Evolutionary conservation across 1,284 basidiomycete species (phyloP).

Genomic region (Puccinia novopanici): DNA sequence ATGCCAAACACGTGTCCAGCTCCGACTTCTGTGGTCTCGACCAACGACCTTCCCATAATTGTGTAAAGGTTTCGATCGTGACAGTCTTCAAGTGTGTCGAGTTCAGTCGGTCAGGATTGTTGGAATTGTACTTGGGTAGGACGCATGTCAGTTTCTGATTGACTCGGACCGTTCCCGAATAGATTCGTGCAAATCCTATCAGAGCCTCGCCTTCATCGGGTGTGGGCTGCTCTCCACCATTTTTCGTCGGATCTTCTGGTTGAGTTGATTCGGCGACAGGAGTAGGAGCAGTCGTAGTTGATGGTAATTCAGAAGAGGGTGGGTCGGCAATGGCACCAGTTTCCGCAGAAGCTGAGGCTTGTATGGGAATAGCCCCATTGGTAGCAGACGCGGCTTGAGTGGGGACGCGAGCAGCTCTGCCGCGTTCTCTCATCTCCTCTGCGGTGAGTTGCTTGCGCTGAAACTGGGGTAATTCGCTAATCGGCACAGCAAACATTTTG

Average conservation of each 20-base stretch:
- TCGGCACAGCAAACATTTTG: conserved; percentile 94
- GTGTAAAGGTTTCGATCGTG: conserved; percentile 79
- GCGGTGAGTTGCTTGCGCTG: conserved; percentile 76
- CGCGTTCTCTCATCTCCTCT: conserved; percentile 79
- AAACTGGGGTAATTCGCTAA: conserved; percentile 79
- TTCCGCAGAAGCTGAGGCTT: conserved; percentile 56
- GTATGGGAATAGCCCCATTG: conserved; percentile 47
- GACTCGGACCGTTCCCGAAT: conserved; percentile 77
- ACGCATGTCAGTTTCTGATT: conserved; percentile 73
- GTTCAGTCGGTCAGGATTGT: conserved; percentile 67
- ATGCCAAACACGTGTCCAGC: conserved; percentile 97
- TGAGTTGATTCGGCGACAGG: conserved; percentile 43
- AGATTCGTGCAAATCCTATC: conserved; percentile 89
- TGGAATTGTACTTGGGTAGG: conserved; percentile 83
- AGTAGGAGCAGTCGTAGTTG: conserved; percentile 34
- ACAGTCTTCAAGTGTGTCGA: conserved; percentile 69
- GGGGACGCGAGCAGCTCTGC: conserved; percentile 65
- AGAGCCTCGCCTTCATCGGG: conserved; percentile 66
- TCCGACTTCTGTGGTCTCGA: conserved; percentile 77
- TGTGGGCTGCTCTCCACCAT: conserved; percentile 52
- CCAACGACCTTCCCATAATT: conserved; percentile 96
- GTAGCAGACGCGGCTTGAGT: conserved; percentile 58
- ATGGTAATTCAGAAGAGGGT: conserved; percentile 31
- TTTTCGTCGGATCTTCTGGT: not conserved
- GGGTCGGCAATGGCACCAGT: conserved; percentile 48